Evolutionary conservation across 805 yeast genomes (phyloP), one percentile per base, ranked within the genome.

Genomic region (Saturnispora galanensis): DNA sequence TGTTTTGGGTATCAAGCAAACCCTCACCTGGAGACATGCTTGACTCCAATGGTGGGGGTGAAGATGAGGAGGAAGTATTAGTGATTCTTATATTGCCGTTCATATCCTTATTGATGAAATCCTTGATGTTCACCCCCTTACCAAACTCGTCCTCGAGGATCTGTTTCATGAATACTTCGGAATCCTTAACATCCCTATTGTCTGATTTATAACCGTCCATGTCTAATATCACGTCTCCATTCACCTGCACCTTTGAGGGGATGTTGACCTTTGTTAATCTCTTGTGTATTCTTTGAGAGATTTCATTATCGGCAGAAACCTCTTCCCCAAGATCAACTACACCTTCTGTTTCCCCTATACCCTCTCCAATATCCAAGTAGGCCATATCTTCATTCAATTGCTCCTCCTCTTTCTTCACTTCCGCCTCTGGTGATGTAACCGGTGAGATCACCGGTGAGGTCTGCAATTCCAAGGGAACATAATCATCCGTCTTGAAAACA

Each of bases 171-270:
- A 84, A 66, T 41, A 79, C 79, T 58, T 88, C 96, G 0, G 94
- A 77, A 52, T 77, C 79, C 41, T 80, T 79, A 35, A 84, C 76
- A 59, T 82, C 86, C 52, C 80, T 78, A 42, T 80, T 83, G 54
- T 81, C 87, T 31, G 95, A 83, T 63, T 89, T 90, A 65, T 93
- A 93, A 13, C 98, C 98, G 54, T 88, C 94, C 81, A 90, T 86
- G 64, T 93, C 98, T 38, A 93, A 66, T 35, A 88, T 75, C 53
- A 93, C 71, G 57, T 88, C 96, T 10, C 98, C 98, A 55, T 86
- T 84, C 49, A 82, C 81, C 50, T 85, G 95, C 32, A 89, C 74
- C 52, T 80, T 85, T 28, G 94, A 81, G 1, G 97, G 96, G 30
- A 93, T 88, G 11, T 41, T 31, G 17, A 31, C 12, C 11, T 41